phyloP scores from a whole-genome alignment of 805 yeast genomes.

The Wickerhamomyces chambardii region DNA sequence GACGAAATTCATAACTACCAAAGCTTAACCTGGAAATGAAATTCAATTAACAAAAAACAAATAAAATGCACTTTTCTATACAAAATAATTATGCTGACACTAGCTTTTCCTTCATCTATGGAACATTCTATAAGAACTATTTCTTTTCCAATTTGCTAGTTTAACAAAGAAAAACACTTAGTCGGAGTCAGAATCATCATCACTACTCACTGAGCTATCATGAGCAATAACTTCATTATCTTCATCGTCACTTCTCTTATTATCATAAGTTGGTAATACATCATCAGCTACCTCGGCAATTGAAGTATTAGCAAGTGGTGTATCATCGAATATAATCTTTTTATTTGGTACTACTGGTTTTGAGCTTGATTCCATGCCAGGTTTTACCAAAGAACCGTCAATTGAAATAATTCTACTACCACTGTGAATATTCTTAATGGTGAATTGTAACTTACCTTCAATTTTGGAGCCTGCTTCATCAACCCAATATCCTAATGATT shows the following conservation, averaged over 20 bases:
- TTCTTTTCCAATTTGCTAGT: too few relatives aligned
- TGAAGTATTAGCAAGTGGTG: conserved; percentile 16
- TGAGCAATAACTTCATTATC: conserved; percentile 16
- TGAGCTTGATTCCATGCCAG: conserved; percentile 37
- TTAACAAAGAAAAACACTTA: too few relatives aligned
- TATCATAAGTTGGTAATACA: conserved; percentile 10
- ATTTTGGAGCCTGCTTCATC: conserved; percentile 67
- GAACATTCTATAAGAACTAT: too few relatives aligned
- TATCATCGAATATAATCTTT: conserved; percentile 43
- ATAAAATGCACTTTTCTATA: too few relatives aligned
- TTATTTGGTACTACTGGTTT: conserved; percentile 40
- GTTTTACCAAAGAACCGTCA: conserved; percentile 64
- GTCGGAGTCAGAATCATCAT: conserved; percentile 16
- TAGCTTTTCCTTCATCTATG: too few relatives aligned
- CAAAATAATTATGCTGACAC: too few relatives aligned
- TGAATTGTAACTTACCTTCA: conserved; percentile 77
- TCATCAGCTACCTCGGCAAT: conserved; percentile 1
- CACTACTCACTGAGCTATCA: conserved; percentile 18
- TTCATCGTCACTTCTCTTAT: conserved; percentile 5
- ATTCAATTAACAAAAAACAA: too few relatives aligned
- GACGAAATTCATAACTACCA: too few relatives aligned
- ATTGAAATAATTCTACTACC: conserved; percentile 79
- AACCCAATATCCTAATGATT: conserved; percentile 79
- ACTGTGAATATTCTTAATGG: conserved; percentile 60
- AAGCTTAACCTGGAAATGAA: too few relatives aligned